Evolutionary conservation across 1,284 basidiomycete genomes (phyloP), one percentile per base, ranked within the genome.

Genomic region (Trametes pubescens): DNA sequence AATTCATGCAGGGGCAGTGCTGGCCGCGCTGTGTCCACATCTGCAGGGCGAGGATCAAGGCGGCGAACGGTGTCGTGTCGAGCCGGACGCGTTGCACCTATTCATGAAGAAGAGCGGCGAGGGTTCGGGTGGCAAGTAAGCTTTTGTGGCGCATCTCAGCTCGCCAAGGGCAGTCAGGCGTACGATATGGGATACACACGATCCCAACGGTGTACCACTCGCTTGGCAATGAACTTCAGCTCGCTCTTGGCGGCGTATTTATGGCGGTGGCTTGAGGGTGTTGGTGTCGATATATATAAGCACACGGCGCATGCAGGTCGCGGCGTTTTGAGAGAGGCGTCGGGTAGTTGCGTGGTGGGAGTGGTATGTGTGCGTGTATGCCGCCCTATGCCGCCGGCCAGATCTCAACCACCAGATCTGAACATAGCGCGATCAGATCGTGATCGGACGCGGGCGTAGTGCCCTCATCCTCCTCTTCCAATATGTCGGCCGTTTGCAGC

Each of bases 381-480:
- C 24, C 26, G 29, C 47, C 16, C 21, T 47, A 26, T 9, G 22
- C 24, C 26, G 29, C 47, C 16, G 26, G 26, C 14, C 24, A 18
- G 26, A 47, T 47, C 44, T 22, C 21, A 8, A 1, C 11, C 11
- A 4, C 14, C 10, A 40, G 52, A 53, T 53, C 52, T 38, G 22
- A 37, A 53, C 52, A 40, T 40, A 53, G 37, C 37, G 37, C 37
- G 22, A 35, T 35, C 37, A 8, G 52, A 53, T 53, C 52, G 38
- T n/a, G 52, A 53, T 53, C 38, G 47, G 26, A 6, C 16, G 14
- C 9, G 8, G 26, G 26, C 16, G 47, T 49, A 49, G 26, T 32
- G 26, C 29, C 16, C 10, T 32, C 14, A 26, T 32, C 9, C 21
- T 24, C 22, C 16, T n/a, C 44, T 24, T 2, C 18, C 40, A 2